Evolutionary conservation across 495 filamentous ascomycete species (phyloP), one percentile per base, ranked within the genome.

Genomic region (Wilcoxina mikolae): DNA sequence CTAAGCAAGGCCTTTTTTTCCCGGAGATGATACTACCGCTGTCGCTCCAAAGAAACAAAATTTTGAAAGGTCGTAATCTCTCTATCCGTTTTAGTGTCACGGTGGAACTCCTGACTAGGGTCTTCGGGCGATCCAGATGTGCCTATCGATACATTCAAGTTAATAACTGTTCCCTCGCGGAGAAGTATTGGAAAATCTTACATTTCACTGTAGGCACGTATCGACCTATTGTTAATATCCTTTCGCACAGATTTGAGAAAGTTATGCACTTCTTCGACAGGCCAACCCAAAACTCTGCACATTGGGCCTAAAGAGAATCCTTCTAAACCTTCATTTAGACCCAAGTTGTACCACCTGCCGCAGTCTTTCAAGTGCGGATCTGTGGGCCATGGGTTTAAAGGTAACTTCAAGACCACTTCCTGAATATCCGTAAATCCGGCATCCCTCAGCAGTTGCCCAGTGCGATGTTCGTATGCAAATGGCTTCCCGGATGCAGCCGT

Each of bases 391-490:
- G 82, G 73, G 54, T 87, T 93, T 56, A 88, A 67, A 1, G 88
- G 85, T 31, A 91, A 60, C 33, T 77, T 74, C 42, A 93, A 80
- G 53, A 78, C 73, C 53, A 78, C 75, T 65, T 94, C 82, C 47
- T 81, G 76, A 49, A 94, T 82, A 47, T 95, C 83, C 15, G 80
- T 80, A 63, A 91, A 93, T n/a, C 89, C 89, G 44, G 82, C 79
- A 11, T 75, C 69, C 56, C 79, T 71, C 25, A 95, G 70, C 56
- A 79, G 70, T 48, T 70, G 68, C 50, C 80, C 74, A 11, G 83
- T 87, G 12, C 72, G 68, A 4, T 76, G 71, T 59, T 77, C 77
- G 61, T 89, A 79, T 12, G 75, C 74, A 47, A 95, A 71, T 9
- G 87, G 81, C 42, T 80, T 79, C 48, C 74, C 74, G 17, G 73